Evolutionary conservation across 2,329 filamentous ascomycete species (phyloP), one percentile per base, ranked within the genome.

Genomic region (Phialophora tarda): DNA sequence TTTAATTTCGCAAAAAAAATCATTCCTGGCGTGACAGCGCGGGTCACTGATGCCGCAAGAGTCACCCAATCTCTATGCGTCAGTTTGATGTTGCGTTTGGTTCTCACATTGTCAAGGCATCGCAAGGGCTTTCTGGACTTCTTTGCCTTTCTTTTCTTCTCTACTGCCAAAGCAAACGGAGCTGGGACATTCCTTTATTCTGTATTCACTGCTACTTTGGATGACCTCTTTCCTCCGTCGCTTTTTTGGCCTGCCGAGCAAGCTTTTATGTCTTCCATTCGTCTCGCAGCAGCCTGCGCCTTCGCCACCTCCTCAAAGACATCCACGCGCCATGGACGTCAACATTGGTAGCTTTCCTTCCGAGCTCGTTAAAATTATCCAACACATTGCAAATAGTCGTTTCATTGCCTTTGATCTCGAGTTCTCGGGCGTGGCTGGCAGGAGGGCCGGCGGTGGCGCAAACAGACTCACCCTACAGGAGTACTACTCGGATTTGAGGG

Each of bases 401-500:
- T 90, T 89, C 71, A 84, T 91, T 12, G 81, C 87, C 2, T 80
- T 91, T 65, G 88, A 91, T 73, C 80, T 90, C 12, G 88, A 91
- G 75, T 83, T 90, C 54, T 89, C 88, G 14, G 88, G 88, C 1
- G 87, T 91, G 24, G 80, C 77, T 78, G 53, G 71, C 73, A 14
- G 74, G 73, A 63, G 70, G 63, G 38, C 58, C 3, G 68, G 66
- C 44, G 68, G 65, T 50, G 72, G 71, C 61, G 73, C 69, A 34
- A 71, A 74, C 12, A 76, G 78, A 32, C 82, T 82, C 34, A 83
- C 82, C 2, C 77, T 90, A 1, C 84, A 90, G 71, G 78, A 88
- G 51, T 83, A 85, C 63, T 91, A 90, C 73, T 76, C 79, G 11
- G 87, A 90, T 68, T 81, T 82, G 64, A 89, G 86, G 73, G 77